Evolutionary conservation across 2,329 filamentous ascomycete genomes (phyloP).

Genomic region (Colletotrichum tropicicola): DNA sequence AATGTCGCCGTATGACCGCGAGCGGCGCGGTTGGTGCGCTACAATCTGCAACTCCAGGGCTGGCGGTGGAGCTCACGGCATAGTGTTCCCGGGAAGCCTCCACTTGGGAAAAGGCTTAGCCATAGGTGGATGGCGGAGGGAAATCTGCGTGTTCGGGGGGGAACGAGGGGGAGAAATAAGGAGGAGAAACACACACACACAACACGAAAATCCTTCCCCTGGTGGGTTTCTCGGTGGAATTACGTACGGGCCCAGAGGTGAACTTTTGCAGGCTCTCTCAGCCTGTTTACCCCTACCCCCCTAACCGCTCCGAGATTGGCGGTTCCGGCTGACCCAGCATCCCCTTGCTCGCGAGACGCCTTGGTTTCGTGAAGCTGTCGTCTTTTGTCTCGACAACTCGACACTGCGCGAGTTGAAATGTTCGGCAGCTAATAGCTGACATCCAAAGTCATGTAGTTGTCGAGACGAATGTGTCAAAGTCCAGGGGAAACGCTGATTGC

Average conservation of each 20-base stretch:
- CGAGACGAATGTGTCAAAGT: not conserved
- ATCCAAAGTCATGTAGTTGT: not conserved
- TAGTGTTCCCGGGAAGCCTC: not conserved
- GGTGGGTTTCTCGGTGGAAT: slow-evolving; percentile 2
- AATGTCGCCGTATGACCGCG: not conserved
- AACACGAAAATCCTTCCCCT: not conserved
- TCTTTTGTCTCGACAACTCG: slow-evolving; percentile 6
- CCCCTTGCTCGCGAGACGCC: not conserved
- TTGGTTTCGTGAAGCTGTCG: not conserved
- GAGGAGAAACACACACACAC: not conserved
- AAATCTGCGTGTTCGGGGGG: not conserved
- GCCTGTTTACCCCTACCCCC: not conserved
- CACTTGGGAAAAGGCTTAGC: slow-evolving; percentile 11
- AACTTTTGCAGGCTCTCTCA: not conserved
- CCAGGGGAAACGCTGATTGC: no score
- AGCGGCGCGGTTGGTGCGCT: slow-evolving; percentile 7
- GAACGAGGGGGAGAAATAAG: not conserved
- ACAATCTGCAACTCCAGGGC: not conserved
- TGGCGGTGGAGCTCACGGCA: slow-evolving; percentile 1
- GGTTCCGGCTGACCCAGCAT: not conserved
- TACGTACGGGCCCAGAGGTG: slow-evolving; percentile 1
- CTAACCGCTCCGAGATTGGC: slow-evolving; percentile 13
- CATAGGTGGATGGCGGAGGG: not conserved
- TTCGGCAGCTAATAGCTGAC: not conserved
- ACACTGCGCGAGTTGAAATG: not conserved